Conservation (phyloP, 2,329 filamentous ascomycete genomes). For the Madurella mycetomatis region DNA sequence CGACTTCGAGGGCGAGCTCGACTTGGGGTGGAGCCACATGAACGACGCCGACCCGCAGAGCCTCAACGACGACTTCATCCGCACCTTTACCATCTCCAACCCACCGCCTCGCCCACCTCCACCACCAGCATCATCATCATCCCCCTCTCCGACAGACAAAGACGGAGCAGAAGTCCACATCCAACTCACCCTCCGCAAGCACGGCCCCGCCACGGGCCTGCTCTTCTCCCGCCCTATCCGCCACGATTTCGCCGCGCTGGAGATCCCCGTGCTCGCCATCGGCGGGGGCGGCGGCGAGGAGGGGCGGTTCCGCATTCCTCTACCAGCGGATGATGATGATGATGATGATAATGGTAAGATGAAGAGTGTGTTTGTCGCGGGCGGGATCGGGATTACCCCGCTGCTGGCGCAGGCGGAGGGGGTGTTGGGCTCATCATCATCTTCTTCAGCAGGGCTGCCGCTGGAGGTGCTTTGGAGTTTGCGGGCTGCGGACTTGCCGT, state of each 20-base stretch:
- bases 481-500: constrained; percentile 53
- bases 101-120: constrained; percentile 38
- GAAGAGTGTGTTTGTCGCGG: constrained; percentile 61
- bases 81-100: constrained; percentile 78
- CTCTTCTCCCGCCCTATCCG: constrained; percentile 54
- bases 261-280: constrained; percentile 67
- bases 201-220: constrained; percentile 64
- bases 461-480: constrained; percentile 67
- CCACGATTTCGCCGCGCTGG: constrained; percentile 41
- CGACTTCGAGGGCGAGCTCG: constrained; percentile 65
- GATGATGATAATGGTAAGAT: constrained; percentile 25
- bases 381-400: constrained; percentile 80
- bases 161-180: constrained; percentile 43
- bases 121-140: neutral
- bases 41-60: constrained; percentile 71
- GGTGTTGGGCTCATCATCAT: constrained; percentile 34
- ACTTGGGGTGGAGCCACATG: constrained; percentile 78
- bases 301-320: constrained; percentile 38
- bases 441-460: neutral
- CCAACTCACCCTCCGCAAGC: constrained; percentile 66
- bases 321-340: constrained; percentile 22
- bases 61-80: constrained; percentile 77
- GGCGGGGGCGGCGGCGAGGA: constrained; percentile 48
- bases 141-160: constrained; percentile 1
- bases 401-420: constrained; percentile 62